phyloP scores from a whole-genome alignment of 352 stramenopile genomes.

The Plasmopara halstedii region DNA sequence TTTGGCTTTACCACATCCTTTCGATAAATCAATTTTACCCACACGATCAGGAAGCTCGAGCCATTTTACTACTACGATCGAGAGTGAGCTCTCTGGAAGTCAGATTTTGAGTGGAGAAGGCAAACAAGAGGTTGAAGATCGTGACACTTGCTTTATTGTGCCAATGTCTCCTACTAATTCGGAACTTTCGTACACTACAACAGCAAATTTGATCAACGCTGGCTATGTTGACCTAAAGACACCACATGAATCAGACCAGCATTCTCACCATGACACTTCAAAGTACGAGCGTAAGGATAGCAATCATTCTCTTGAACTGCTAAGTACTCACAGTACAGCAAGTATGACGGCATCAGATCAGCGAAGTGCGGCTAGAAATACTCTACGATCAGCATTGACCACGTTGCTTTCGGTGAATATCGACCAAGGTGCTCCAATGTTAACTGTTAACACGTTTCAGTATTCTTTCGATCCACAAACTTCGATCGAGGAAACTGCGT shows the following conservation, averaged over 20 bases:
- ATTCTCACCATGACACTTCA: not conserved
- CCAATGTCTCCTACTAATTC: slow-evolving; percentile 6
- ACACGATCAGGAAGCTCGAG: slow-evolving; percentile 17
- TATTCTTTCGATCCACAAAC: slow-evolving; percentile 20
- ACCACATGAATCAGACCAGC: slow-evolving; percentile 4
- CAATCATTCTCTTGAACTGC: slow-evolving; percentile 15
- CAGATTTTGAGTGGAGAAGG: slow-evolving; percentile 9
- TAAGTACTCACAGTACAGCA: slow-evolving; percentile 10
- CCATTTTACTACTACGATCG: slow-evolving; percentile 15
- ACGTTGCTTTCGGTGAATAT: slow-evolving; percentile 8
- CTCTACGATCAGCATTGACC: slow-evolving; percentile 15
- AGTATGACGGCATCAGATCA: slow-evolving; percentile 8
- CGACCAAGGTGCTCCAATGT: not conserved
- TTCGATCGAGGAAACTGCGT: slow-evolving; percentile 31
- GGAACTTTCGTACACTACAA: slow-evolving; percentile 1
- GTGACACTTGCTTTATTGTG: slow-evolving; percentile 10
- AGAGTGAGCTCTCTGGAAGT: slow-evolving; percentile 24
- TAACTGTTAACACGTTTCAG: slow-evolving; percentile 30
- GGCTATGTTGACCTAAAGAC: slow-evolving; percentile 18
- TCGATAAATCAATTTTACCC: slow-evolving; percentile 13
- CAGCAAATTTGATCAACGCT: not conserved
- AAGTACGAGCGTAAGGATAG: slow-evolving; percentile 7
- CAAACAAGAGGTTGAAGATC: slow-evolving; percentile 7
- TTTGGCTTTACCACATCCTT: slow-evolving; percentile 17
- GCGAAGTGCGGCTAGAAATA: slow-evolving; percentile 11